Base-by-base conservation (phyloP, 78 protist genomes). In the Dictyostelium purpureum region DNA sequence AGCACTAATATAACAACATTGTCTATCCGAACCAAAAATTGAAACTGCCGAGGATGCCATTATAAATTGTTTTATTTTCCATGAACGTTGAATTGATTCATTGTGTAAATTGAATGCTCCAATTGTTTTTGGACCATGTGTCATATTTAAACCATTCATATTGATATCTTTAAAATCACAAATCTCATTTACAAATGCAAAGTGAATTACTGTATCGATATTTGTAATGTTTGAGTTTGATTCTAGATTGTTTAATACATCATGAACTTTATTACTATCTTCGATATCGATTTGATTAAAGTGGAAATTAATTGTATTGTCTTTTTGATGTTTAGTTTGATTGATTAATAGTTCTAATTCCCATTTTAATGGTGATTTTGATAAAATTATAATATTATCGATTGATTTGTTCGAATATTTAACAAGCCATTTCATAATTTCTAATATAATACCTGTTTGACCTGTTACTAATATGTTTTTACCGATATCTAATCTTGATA, bases 341-440 rank as follows among this genome's bases (percentile, higher is more conserved):
- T 71, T 71, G 4, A 45, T 71, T 45, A 28, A 37, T 18, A 5
- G 14, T 40, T 40, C 63, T 4, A 71, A 37, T 47, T 47, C 78
- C 78, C 78, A 71, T 71, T 71, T 71, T 2, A 40, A 28, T 71
- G 78, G 28, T 45, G 78, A 71, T 71, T 45, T 43, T 71, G 78
- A 37, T 12, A 71, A 28, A 71, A 71, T 71, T 26, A 71, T 71
- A 0, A 71, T 24, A 71, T 71, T 11, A 10, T 26, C n/a, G 33
- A 33, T 43, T 16, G 31, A n/a, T 28, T n/a, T 5, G n/a, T n/a
- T n/a, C 26, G 24, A 40, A 16, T 47, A 19, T 73, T 49, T 26
- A 2, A 51, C 4, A 16, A 73, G 24, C 79, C 79, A 73, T 73
- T 73, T 73, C 24, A 73, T 16, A 6, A 47, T 0, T 73, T 42